A percentile compares a stretch with the other conserved stretches of the same genome.
Evolutionary conservation across 169 alveolate genomes (phyloP).

Genomic region (Plasmodium inui): DNA sequence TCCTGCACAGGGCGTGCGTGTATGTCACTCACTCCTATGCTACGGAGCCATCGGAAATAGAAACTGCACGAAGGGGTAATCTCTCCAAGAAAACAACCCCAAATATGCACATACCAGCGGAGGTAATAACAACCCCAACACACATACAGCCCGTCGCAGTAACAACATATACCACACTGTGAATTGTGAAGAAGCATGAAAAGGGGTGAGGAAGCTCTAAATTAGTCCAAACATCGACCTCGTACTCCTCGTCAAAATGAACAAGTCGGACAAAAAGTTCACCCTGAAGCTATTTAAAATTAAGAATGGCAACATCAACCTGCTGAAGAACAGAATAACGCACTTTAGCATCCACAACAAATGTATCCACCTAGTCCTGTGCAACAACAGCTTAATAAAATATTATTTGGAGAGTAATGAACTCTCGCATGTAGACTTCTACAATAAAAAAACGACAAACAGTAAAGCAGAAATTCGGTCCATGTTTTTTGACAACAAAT

Average conservation of each 20-base stretch:
- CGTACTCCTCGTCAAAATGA: conserved; percentile 20
- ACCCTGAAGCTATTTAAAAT: conserved; percentile 57
- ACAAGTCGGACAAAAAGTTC: conserved; percentile 51
- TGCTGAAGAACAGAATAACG: conserved; percentile 67
- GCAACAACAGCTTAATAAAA: conserved; percentile 62
- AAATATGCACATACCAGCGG: not conserved
- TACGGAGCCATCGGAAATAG: not conserved
- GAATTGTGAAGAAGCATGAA: not conserved
- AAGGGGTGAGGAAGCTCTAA: not conserved
- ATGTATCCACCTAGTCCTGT: conserved; percentile 65
- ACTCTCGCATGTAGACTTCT: conserved; percentile 58
- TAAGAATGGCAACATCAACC: conserved; percentile 64
- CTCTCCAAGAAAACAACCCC: not conserved
- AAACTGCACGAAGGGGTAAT: not conserved
- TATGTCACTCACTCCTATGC: not conserved
- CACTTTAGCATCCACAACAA: conserved; percentile 71
- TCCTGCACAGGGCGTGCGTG: not conserved
- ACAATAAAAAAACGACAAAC: conserved; percentile 48
- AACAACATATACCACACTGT: not conserved
- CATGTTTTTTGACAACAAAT: conserved; percentile 62
- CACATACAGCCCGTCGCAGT: not conserved
- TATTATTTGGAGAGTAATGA: conserved; percentile 70
- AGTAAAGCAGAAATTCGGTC: conserved; percentile 75
- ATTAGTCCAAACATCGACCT: too few relatives aligned
- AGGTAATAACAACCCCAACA: not conserved